Percentiles rank a stretch among this genome's conserved stretches.
These are phyloP conservation scores for Tulasnella sp. DNA, from an alignment of 768 basidiomycete genomes.

Conservation along the genomic window DNA sequence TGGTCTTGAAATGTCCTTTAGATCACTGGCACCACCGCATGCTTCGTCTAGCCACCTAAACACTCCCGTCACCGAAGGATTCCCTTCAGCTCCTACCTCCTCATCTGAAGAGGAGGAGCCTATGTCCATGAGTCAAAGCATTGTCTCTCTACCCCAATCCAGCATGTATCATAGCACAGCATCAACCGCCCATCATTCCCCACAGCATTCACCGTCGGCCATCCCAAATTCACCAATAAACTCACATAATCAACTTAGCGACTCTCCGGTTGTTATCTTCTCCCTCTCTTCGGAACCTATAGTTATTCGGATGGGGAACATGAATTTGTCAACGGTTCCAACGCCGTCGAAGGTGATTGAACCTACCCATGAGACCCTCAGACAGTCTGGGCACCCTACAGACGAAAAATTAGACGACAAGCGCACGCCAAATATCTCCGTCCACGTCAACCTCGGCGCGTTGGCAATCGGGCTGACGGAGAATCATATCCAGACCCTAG, in stretches of 20 bases:
- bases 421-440: background rate
- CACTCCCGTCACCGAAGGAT: background rate
- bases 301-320: conserved; percentile 35
- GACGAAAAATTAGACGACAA: no score
- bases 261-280: conserved; percentile 29
- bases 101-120: conserved; percentile 19
- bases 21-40: conserved; percentile 31
- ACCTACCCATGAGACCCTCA: no score
- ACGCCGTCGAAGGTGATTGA: no score
- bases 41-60: background rate
- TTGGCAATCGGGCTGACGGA: background rate
- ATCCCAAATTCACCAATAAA: background rate
- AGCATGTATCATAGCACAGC: conserved; percentile 76
- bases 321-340: background rate
- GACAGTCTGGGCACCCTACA: no score
- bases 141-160: conserved; percentile 45
- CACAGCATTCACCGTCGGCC: conserved; percentile 1
- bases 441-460: background rate
- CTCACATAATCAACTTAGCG: background rate
- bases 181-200: conserved; percentile 28
- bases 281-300: conserved; percentile 58
- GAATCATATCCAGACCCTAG: background rate
- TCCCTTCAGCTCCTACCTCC: conserved; percentile 1
- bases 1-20: conserved; percentile 45
- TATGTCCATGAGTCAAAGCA: conserved; percentile 64